phyloP scores from a whole-genome alignment of 176 grass and related monocot genomes.

The Cocos nucifera region DNA sequence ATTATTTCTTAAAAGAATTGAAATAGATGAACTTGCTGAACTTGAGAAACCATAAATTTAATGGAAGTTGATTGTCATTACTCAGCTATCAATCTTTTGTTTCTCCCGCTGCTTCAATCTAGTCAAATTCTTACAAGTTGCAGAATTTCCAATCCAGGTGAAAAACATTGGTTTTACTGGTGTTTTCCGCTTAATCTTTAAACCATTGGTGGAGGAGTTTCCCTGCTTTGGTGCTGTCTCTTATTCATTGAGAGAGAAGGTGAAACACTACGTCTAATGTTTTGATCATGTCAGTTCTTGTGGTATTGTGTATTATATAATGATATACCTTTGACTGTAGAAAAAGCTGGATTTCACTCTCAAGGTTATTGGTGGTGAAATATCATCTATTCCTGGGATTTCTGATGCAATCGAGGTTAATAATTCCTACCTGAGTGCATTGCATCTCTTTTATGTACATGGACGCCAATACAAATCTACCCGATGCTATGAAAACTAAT shows the following conservation, averaged over 20 bases:
- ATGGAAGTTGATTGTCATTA: too few species aligned
- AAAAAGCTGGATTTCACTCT: constrained; percentile 93
- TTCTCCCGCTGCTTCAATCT: too few species aligned
- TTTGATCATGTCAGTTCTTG: neutral
- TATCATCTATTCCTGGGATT: constrained; percentile 98
- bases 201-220: constrained; percentile 58
- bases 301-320: constrained; percentile 17
- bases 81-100: too few species aligned
- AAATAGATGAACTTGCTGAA: too few species aligned
- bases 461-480: neutral
- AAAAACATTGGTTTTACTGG: constrained; percentile 95
- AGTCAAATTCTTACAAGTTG: too few species aligned
- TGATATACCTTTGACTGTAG: constrained; percentile 43
- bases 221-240: constrained; percentile 90
- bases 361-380: constrained; percentile 85
- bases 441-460: neutral
- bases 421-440: constrained; percentile 3
- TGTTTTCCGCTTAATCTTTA: constrained; percentile 75
- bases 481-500: constrained; percentile 17
- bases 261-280: constrained; percentile 29
- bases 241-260: constrained; percentile 95
- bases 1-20: too few species aligned
- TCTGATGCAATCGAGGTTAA: constrained; percentile 96
- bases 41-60: too few species aligned
- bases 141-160: constrained; percentile 35